Percentiles rank a stretch among this genome's conserved stretches.
Conservation (phyloP, 495 filamentous ascomycete genomes). For the Terfezia claveryi region DNA sequence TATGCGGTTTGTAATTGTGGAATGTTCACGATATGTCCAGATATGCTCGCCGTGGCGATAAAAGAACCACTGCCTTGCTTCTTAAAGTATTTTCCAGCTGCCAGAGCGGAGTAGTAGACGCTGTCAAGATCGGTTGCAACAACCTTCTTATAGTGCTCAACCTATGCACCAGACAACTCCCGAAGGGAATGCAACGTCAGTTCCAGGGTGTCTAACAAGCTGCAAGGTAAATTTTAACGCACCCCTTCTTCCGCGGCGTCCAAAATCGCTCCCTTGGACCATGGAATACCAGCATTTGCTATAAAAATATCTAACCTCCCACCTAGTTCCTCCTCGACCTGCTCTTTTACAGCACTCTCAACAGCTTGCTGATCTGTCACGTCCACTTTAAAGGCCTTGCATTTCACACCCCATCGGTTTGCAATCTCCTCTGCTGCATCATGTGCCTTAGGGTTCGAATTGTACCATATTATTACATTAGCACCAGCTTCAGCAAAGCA, state of each 20-base stretch:
- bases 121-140: conserved; percentile 59
- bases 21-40: conserved; percentile 60
- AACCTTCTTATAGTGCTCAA: conserved; percentile 42
- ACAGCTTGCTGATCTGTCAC: conserved; percentile 38
- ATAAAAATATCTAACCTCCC: conserved; percentile 59
- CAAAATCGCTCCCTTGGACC: conserved; percentile 45
- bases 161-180: conserved; percentile 9
- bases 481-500: conserved; percentile 64
- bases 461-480: conserved; percentile 76
- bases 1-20: conserved; percentile 73
- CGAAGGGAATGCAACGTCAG: no score
- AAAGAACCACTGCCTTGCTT: conserved; percentile 24
- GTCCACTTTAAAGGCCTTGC: conserved; percentile 57
- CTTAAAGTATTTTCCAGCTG: conserved; percentile 49
- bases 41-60: conserved; percentile 19
- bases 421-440: conserved; percentile 53
- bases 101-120: conserved; percentile 60
- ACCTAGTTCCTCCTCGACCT: conserved; percentile 42
- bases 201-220: not conserved
- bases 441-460: conserved; percentile 47
- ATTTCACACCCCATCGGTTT: conserved; percentile 55
- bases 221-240: not conserved
- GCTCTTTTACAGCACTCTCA: conserved; percentile 31
- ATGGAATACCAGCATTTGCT: conserved; percentile 58
- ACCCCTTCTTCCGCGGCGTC: conserved; percentile 29